A percentile compares a stretch with the other conserved stretches of the same genome.
These are phyloP conservation scores for Aspergillus steynii DNA, from an alignment of 495 filamentous ascomycete genomes.

Conservation along the genomic window DNA sequence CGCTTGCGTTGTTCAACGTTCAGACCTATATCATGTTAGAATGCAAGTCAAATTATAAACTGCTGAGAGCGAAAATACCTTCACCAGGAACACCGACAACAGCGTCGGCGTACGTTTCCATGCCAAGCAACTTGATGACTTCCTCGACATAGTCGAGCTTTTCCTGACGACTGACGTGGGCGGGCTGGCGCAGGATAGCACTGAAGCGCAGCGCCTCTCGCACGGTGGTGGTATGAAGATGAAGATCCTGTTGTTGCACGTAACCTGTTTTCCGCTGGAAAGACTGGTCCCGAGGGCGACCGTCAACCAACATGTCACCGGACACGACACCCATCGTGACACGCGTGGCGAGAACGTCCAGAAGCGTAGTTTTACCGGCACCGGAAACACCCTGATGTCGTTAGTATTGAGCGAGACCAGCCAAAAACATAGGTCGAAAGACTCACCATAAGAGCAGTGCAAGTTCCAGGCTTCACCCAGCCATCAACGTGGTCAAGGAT, in stretches of 20 bases:
- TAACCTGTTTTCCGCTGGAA: slow-evolving; percentile 96
- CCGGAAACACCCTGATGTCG: slow-evolving; percentile 50
- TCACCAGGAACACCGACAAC: slow-evolving; percentile 47
- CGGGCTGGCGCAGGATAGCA: slow-evolving; percentile 82
- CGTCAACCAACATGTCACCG: slow-evolving; percentile 57
- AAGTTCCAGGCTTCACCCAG: slow-evolving; percentile 65
- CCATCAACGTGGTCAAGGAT: slow-evolving; percentile 66
- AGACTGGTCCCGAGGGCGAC: slow-evolving; percentile 61
- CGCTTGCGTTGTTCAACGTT: slow-evolving; percentile 92
- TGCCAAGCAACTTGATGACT: slow-evolving; percentile 89
- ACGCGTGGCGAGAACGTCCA: slow-evolving; percentile 61
- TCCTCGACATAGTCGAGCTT: slow-evolving; percentile 90
- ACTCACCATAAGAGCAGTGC: slow-evolving; percentile 62
- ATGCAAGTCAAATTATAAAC: neutral
- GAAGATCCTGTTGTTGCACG: slow-evolving; percentile 94
- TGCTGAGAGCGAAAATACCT: slow-evolving; percentile 30
- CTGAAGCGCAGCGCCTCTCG: slow-evolving; percentile 82
- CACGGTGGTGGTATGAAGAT: slow-evolving; percentile 82
- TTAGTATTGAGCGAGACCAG: slow-evolving; percentile 9
- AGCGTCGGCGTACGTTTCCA: slow-evolving; percentile 58
- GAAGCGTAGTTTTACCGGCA: slow-evolving; percentile 68
- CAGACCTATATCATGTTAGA: slow-evolving; percentile 56
- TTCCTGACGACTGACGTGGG: slow-evolving; percentile 65
- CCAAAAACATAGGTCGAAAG: neutral
- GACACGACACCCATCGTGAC: slow-evolving; percentile 53